Conservation (phyloP, 2,329 filamentous ascomycete species). For the Harringtonia aguacate region DNA sequence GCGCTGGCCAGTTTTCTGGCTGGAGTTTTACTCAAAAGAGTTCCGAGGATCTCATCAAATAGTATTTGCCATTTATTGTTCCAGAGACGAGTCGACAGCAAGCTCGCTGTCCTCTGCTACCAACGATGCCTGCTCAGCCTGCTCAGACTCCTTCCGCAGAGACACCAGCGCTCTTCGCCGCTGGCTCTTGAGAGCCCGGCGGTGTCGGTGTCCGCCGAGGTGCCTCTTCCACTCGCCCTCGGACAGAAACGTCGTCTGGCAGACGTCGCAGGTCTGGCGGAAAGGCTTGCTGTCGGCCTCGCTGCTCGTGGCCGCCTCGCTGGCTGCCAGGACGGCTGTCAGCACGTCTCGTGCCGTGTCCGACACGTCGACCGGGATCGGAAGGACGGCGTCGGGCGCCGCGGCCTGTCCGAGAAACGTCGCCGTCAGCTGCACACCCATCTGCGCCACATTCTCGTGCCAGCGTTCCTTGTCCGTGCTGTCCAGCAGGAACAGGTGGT, state of each 20-base stretch:
- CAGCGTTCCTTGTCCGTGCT: constrained; percentile 59
- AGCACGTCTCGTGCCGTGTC: constrained; percentile 42
- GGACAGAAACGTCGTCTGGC: constrained; percentile 51
- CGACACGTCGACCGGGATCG: constrained; percentile 37
- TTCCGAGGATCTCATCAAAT: no score
- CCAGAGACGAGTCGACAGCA: no score
- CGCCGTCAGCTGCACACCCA: constrained; percentile 50
- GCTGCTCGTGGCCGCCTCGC: constrained; percentile 27
- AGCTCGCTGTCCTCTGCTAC: background rate
- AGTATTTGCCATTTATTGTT: no score
- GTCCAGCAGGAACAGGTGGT: constrained; percentile 68
- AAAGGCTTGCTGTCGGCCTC: constrained; percentile 36
- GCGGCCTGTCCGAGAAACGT: constrained; percentile 42
- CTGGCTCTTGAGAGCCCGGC: constrained; percentile 14
- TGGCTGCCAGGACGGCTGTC: constrained; percentile 30
- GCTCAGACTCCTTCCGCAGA: background rate
- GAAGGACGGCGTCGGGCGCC: constrained; percentile 28
- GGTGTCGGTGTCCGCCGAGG: constrained; percentile 31
- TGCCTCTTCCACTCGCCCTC: constrained; percentile 40
- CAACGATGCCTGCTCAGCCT: background rate
- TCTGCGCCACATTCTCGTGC: constrained; percentile 49
- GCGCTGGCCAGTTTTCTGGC: no score
- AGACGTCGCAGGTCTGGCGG: constrained; percentile 61
- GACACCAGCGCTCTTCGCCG: constrained; percentile 19
- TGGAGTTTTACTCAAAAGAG: no score